Base-by-base conservation (phyloP, 805 yeast genomes). In the Millerozyma miso region DNA sequence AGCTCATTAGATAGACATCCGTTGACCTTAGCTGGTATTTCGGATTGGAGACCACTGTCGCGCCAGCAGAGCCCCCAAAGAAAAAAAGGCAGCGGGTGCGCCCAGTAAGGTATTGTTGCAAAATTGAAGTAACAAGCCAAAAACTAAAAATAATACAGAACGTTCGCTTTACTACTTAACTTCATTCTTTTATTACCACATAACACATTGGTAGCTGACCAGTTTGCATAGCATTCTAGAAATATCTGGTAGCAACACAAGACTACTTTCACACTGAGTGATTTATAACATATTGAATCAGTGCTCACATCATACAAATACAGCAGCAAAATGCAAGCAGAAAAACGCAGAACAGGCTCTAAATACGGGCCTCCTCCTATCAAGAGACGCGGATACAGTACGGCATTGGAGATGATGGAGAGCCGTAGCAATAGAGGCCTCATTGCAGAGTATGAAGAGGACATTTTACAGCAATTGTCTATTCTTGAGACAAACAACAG, bases 351-450 rank as follows among this genome's bases (percentile, higher is more conserved):
- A 10, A 10, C 10, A 7, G 29, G 33, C 19, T 23, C 33, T 13
- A 52, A 51, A 40, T 53, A 51, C 40, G 59, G 67, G 41, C 47
- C 64, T 46, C 73, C 74, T 4, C 44, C 59, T 14, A 55, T 49
- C 31, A 58, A 55, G 40, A 57, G 64, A 1, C 53, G 61, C 41
- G 58, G 67, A 4, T 75, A 76, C 53, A 61, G 70, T n/a, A 45
- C 68, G 17, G 61, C 59, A 50, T 61, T 77, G 31, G 83, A 78
- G 50, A 59, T 65, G 8, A 58, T 74, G 35, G 83, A 78, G 53
- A 60, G 69, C 13, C 69, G 60, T 46, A 67, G 73, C 35, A 76
- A 77, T 54, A 63, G 62, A 37, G 60, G 59, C 39, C 60, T 75
- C 37, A 57, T 61, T 7, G 53, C 59, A 19, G 83, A 78, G 50